Percentiles rank a stretch among this genome's conserved stretches.
phyloP scores from a whole-genome alignment of 1,139 yeast species.

The Hyphopichia fennica region DNA sequence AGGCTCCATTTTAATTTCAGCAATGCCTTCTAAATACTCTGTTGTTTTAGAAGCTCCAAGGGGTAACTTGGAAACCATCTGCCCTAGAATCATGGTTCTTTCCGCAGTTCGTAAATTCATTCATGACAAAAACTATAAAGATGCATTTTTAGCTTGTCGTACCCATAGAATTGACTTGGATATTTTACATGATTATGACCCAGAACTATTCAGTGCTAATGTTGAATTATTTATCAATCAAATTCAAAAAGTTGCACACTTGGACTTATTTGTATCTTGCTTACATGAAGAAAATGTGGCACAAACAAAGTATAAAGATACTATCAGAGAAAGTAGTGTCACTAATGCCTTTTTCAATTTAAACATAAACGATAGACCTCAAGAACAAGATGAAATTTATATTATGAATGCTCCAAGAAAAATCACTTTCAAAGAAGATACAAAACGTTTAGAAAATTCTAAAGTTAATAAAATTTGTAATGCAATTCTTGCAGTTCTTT shows the following conservation, averaged over 20 bases:
- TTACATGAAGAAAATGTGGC: constrained; percentile 87
- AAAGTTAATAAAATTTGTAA: constrained; percentile 82
- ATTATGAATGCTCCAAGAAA: constrained; percentile 12
- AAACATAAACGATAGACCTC: constrained; percentile 5
- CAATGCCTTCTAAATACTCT: constrained; percentile 79
- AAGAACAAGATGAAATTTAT: constrained; percentile 9
- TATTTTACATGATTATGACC: constrained; percentile 83
- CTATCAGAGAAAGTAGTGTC: constrained; percentile 34
- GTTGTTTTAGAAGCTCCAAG: constrained; percentile 92
- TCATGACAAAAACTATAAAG: constrained; percentile 52
- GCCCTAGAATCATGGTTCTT: constrained; percentile 89
- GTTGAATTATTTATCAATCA: constrained; percentile 71
- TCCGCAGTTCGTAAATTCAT: constrained; percentile 78
- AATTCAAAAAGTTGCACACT: constrained; percentile 67
- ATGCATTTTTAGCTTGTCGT: constrained; percentile 82
- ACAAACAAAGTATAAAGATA: constrained; percentile 77
- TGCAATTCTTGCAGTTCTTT: constrained; percentile 59
- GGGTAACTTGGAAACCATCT: constrained; percentile 92
- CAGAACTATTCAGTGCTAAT: constrained; percentile 62
- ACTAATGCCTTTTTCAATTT: constrained; percentile 9
- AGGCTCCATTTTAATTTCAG: constrained; percentile 79
- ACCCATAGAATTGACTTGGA: constrained; percentile 91
- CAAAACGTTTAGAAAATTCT: constrained; percentile 35
- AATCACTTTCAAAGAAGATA: constrained; percentile 29
- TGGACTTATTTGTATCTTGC: constrained; percentile 86